Evolutionary conservation across 1,284 basidiomycete genomes (phyloP), one percentile per base, ranked within the genome.

Genomic region (Mycena citricolor): DNA sequence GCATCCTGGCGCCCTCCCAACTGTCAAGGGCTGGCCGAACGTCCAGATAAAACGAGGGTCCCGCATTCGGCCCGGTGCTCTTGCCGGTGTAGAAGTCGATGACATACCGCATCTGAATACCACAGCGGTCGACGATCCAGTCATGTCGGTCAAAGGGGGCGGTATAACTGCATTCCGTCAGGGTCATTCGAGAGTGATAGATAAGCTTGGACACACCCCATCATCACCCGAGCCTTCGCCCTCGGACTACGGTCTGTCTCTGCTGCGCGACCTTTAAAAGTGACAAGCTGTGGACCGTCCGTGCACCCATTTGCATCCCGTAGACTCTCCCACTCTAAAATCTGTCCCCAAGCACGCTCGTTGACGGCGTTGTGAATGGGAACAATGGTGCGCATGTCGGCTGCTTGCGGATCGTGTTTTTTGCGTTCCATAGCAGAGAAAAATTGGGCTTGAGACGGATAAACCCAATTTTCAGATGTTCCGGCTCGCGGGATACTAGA

Each of bases 311-410:
- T 86, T 8, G 83, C 83, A 17, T 90, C 90, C 59, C 81, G 73
- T 3, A 86, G 82, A 8, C 69, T 66, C 65, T 99, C 95, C 95
- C 95, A 99, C 51, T 80, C 81, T 61, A 94, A 66, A 36, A 99
- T 79, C 64, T 97, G 86, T 36, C 73, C 69, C 95, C 95, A 99
- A 4, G 94, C 92, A 49, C 89, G 84, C 67, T 99, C 97, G 61
- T 99, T 99, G 48, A 99, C 97, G 23, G 95, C 95, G 61, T 99
- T 99, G 68, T 99, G 95, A 46, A 99, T 99, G 6, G 95, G 95
- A 6, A 99, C 94, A 56, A 99, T 86, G 17, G 92, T 89, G 58
- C 80, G 81, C 94, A 99, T 98, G 68, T 98, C 95, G 16, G 74
- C 62, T 13, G 85, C 79, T 14, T 83, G 76, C 4, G 87, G 87